Conservation (phyloP, 768 basidiomycete genomes). For the Boletus pseudopeckii region DNA sequence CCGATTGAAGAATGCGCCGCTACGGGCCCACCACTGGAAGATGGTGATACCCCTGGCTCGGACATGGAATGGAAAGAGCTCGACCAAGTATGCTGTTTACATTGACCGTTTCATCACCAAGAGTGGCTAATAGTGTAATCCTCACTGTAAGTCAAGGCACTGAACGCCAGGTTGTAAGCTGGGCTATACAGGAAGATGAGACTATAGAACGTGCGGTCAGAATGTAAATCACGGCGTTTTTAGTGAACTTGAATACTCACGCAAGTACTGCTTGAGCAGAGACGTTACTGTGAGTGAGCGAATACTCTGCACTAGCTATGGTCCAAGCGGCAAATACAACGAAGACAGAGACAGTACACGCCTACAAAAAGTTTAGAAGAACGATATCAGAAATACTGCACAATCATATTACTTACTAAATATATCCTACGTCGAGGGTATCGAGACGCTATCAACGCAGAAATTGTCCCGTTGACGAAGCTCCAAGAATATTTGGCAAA, state of each 20-base stretch:
- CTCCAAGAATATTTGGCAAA: slow-evolving; percentile 12
- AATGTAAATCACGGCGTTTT: not conserved
- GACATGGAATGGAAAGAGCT: slow-evolving; percentile 62
- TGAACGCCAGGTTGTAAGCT: slow-evolving; percentile 15
- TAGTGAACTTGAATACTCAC: not conserved
- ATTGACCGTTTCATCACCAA: not conserved
- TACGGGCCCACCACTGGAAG: slow-evolving; percentile 56
- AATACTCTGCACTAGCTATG: slow-evolving; percentile 17
- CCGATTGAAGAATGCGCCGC: slow-evolving; percentile 16
- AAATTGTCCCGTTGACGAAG: slow-evolving; percentile 1
- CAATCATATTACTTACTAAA: slow-evolving; percentile 7
- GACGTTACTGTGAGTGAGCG: slow-evolving; percentile 5
- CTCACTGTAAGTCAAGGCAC: slow-evolving; percentile 10
- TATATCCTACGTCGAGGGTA: slow-evolving; percentile 17
- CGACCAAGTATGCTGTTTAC: slow-evolving; percentile 55
- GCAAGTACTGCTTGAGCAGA: slow-evolving; percentile 6
- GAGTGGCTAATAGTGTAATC: too few relatives aligned
- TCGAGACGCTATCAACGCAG: slow-evolving; percentile 5
- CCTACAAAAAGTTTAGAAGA: not conserved
- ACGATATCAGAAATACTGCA: not conserved
- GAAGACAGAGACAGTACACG: slow-evolving; percentile 14
- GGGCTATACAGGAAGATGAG: slow-evolving; percentile 19
- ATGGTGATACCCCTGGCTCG: slow-evolving; percentile 60
- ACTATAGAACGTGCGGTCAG: not conserved
- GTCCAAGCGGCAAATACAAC: slow-evolving; percentile 17